phyloP scores from a whole-genome alignment of 768 basidiomycete genomes.

The Tephrocybe sp. region DNA sequence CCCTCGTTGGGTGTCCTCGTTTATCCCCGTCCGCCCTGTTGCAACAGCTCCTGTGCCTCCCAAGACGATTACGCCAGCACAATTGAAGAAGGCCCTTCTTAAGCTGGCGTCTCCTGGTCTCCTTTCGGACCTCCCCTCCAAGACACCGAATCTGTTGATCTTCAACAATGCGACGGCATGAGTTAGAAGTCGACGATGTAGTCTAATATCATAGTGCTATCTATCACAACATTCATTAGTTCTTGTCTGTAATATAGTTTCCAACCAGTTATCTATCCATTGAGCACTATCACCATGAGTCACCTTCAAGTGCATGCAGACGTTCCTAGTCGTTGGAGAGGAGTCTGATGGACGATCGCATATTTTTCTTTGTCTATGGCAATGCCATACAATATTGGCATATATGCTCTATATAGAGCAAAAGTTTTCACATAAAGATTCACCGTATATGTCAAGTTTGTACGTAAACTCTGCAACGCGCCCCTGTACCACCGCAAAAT shows the following conservation, averaged over 20 bases:
- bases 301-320: too few species aligned
- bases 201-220: slow-evolving; percentile 9
- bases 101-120: slow-evolving; percentile 53
- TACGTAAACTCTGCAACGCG: too few species aligned
- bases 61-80: slow-evolving; percentile 55
- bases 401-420: too few species aligned
- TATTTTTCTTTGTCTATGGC: too few species aligned
- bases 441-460: too few species aligned
- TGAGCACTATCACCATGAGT: too few species aligned
- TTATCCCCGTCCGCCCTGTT: slow-evolving; percentile 51
- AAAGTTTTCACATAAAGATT: too few species aligned
- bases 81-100: slow-evolving; percentile 77
- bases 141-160: slow-evolving; percentile 71
- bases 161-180: slow-evolving; percentile 74
- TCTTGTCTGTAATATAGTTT: slow-evolving; percentile 9
- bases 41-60: slow-evolving; percentile 43
- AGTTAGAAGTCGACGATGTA: slow-evolving; percentile 1
- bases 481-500: too few species aligned
- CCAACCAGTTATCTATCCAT: neutral
- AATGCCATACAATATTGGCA: too few species aligned
- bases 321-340: too few species aligned
- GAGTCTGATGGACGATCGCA: too few species aligned
- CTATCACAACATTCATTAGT: slow-evolving; percentile 1
- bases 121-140: slow-evolving; percentile 48
- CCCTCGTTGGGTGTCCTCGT: slow-evolving; percentile 56